Conservation (phyloP, 2,329 filamentous ascomycete genomes). For the Colletotrichum trifolii region DNA sequence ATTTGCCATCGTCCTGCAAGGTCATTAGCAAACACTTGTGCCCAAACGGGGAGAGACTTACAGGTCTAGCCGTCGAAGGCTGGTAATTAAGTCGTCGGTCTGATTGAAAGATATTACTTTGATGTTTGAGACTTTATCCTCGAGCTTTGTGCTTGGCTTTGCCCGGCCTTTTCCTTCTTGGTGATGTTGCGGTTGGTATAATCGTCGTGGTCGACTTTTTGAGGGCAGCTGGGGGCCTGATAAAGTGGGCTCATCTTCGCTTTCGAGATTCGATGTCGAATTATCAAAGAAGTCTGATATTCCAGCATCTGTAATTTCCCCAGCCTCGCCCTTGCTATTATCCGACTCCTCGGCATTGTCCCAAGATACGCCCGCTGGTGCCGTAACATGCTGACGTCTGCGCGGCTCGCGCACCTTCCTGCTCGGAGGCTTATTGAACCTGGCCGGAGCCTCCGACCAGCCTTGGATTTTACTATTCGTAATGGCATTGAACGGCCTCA, state of each 20-base stretch:
- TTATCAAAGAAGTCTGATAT: conserved; percentile 30
- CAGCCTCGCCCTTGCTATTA: conserved; percentile 17
- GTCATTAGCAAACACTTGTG: neutral
- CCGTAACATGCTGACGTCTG: neutral
- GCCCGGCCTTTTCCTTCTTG: no score
- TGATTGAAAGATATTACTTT: conserved; percentile 3
- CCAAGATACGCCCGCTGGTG: neutral
- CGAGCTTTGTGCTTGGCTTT: neutral
- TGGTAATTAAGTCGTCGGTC: conserved; percentile 22
- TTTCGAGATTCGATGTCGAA: conserved; percentile 20
- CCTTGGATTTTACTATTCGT: conserved; percentile 7
- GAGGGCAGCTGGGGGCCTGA: neutral
- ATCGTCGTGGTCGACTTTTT: neutral
- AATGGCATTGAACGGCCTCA: conserved; percentile 3
- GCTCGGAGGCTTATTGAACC: neutral
- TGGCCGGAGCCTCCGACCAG: neutral
- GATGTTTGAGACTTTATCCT: neutral
- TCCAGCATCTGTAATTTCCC: conserved; percentile 32
- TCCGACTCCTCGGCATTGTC: conserved; percentile 7
- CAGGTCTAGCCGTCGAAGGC: conserved; percentile 27
- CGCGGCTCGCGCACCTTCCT: conserved; percentile 6
- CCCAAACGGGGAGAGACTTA: neutral
- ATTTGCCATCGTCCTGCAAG: neutral
- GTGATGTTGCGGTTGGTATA: no score
- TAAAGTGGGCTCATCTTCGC: neutral